Evolutionary conservation across 163 green algal genomes (phyloP).

Genomic region (Scenedesmus sp.): DNA sequence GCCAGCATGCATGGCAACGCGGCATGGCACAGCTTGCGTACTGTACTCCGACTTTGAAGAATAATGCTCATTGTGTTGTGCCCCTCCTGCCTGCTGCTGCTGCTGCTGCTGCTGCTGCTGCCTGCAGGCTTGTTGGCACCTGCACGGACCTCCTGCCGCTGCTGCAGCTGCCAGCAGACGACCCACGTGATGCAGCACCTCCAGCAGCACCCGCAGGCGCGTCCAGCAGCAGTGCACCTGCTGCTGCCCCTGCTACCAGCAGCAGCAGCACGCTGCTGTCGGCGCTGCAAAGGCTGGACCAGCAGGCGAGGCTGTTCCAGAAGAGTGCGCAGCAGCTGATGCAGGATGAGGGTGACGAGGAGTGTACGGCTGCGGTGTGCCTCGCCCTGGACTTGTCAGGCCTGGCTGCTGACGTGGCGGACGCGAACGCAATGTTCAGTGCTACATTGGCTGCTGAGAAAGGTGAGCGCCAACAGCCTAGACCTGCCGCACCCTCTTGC

Average conservation of each 20-base stretch:
- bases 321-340: conserved; percentile 35
- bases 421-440: background rate
- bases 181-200: conserved; percentile 28
- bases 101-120: too few species aligned
- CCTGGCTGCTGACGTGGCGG: background rate
- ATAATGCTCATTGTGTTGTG: too few species aligned
- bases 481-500: background rate
- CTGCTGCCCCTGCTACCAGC: background rate
- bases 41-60: too few species aligned
- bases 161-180: conserved; percentile 48
- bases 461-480: background rate
- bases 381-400: conserved; percentile 37
- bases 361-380: conserved; percentile 26
- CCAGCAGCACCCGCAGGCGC: background rate
- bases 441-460: conserved; percentile 3
- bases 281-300: conserved; percentile 36
- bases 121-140: conserved; percentile 7
- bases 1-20: too few species aligned
- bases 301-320: conserved; percentile 24
- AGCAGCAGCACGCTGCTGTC: conserved; percentile 23
- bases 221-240: background rate
- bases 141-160: conserved; percentile 45
- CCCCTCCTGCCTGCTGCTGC: too few species aligned
- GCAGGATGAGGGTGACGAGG: conserved; percentile 22
- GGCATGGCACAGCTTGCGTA: too few species aligned